These are phyloP conservation scores for Saccharata proteae DNA, from an alignment of 2,329 filamentous ascomycete genomes.

Conservation along the genomic window DNA sequence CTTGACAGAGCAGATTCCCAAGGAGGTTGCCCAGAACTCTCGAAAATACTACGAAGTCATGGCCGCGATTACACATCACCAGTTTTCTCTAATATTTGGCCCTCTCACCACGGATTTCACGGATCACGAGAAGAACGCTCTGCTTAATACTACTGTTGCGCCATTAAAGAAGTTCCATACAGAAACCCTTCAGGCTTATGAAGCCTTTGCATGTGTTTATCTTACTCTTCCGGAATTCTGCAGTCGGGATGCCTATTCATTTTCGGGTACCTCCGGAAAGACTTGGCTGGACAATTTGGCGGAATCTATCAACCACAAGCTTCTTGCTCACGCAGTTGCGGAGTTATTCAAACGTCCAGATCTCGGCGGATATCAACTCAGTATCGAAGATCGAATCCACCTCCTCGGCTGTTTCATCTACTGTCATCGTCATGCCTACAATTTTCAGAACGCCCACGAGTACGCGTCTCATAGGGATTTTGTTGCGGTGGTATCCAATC, in stretches of 20 bases:
- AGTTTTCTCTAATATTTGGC: no score
- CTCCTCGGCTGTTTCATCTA: conserved; percentile 49
- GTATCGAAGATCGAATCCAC: conserved; percentile 37
- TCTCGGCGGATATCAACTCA: conserved; percentile 14
- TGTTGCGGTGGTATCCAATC: conserved; percentile 41
- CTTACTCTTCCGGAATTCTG: conserved; percentile 7
- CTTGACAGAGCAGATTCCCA: conserved; percentile 20
- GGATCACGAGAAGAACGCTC: conserved; percentile 1
- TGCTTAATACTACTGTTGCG: conserved; percentile 9
- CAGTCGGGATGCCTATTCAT: conserved; percentile 26
- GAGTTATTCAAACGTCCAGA: conserved; percentile 17
- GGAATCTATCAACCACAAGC: conserved; percentile 38
- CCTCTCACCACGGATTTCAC: no score
- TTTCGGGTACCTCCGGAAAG: conserved; percentile 15
- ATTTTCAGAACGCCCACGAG: conserved; percentile 23
- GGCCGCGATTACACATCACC: not conserved
- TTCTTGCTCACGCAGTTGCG: conserved; percentile 24
- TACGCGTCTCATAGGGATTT: conserved; percentile 40
- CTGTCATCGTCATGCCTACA: conserved; percentile 40
- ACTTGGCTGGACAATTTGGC: conserved; percentile 30
- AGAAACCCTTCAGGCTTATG: conserved; percentile 8
- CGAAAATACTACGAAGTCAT: conserved; percentile 17
- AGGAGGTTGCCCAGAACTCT: conserved; percentile 21
- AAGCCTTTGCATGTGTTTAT: conserved; percentile 5
- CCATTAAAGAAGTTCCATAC: conserved; percentile 22